phyloP scores from a whole-genome alignment of 2,329 filamentous ascomycete genomes.

The Cladophialophora exuberans region DNA sequence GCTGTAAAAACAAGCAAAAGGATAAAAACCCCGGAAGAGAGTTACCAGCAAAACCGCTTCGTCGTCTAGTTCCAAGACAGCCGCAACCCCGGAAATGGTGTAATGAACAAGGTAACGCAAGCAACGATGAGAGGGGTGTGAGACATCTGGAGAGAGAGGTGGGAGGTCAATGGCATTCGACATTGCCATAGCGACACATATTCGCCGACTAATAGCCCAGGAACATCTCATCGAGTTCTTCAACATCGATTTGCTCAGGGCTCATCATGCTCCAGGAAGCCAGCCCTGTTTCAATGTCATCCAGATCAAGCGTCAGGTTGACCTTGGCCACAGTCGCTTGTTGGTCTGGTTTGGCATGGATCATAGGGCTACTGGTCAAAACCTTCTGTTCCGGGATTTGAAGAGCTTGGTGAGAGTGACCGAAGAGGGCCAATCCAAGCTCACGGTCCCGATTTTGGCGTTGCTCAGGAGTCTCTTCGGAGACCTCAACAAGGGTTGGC shows the following conservation, averaged over 20 bases:
- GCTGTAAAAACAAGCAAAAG: neutral
- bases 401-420: conserved; percentile 46
- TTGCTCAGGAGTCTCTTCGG: conserved; percentile 40
- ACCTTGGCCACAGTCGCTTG: conserved; percentile 35
- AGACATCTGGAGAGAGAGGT: conserved; percentile 3
- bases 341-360: conserved; percentile 27
- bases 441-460: conserved; percentile 48
- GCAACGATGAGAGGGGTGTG: no score
- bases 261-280: conserved; percentile 67
- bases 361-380: conserved; percentile 43
- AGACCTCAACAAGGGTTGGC: conserved; percentile 36
- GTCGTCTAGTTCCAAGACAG: neutral
- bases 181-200: neutral
- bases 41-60: neutral
- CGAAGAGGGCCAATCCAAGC: conserved; percentile 46
- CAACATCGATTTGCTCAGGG: conserved; percentile 87
- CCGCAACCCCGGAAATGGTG: neutral
- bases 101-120: neutral
- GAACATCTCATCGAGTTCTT: conserved; percentile 88
- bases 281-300: conserved; percentile 44
- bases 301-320: conserved; percentile 49
- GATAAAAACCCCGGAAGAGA: conserved; percentile 3
- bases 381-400: conserved; percentile 51
- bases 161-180: neutral
- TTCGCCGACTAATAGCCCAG: conserved; percentile 54